Conservation (phyloP, 305 asterid genomes). For the Fraxinus paxiana region DNA sequence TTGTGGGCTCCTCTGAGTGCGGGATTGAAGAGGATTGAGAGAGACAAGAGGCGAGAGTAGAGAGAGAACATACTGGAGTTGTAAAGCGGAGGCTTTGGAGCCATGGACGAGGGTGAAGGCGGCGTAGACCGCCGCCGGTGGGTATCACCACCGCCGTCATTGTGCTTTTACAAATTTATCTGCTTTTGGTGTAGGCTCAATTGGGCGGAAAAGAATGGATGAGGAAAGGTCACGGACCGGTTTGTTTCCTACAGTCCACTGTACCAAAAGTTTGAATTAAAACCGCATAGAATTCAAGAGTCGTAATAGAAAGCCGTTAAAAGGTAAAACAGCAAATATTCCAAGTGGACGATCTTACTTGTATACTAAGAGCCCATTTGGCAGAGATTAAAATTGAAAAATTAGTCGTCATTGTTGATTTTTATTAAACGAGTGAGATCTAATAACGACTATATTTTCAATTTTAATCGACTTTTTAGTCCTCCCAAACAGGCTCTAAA, state of each 20-base stretch:
- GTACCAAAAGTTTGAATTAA: neutral
- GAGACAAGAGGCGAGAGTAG: conserved; percentile 31
- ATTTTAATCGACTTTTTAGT: too few relatives aligned
- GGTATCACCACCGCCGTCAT: conserved; percentile 44
- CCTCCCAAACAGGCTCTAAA: too few relatives aligned
- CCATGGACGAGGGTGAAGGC: conserved; percentile 43
- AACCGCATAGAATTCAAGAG: neutral
- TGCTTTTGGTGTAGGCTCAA: conserved; percentile 19
- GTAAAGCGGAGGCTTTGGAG: conserved; percentile 30
- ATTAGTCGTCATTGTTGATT: too few relatives aligned
- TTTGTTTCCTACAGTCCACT: neutral
- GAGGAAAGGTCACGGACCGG: neutral
- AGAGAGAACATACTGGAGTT: conserved; percentile 24
- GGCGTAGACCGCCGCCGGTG: conserved; percentile 52
- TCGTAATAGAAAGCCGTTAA: neutral
- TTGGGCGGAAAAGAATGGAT: conserved; percentile 30
- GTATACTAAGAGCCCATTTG: too few relatives aligned
- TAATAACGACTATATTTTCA: too few relatives aligned
- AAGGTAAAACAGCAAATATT: neutral
- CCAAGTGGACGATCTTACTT: neutral
- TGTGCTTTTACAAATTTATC: conserved; percentile 22
- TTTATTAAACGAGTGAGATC: too few relatives aligned
- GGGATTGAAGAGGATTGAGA: conserved; percentile 27
- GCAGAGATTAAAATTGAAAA: too few relatives aligned
- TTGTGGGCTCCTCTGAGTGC: conserved; percentile 35